Evolutionary conservation across 176 grass and related monocot genomes (phyloP), one percentile per base, ranked within the genome.

Genomic region (Carex parvula): DNA sequence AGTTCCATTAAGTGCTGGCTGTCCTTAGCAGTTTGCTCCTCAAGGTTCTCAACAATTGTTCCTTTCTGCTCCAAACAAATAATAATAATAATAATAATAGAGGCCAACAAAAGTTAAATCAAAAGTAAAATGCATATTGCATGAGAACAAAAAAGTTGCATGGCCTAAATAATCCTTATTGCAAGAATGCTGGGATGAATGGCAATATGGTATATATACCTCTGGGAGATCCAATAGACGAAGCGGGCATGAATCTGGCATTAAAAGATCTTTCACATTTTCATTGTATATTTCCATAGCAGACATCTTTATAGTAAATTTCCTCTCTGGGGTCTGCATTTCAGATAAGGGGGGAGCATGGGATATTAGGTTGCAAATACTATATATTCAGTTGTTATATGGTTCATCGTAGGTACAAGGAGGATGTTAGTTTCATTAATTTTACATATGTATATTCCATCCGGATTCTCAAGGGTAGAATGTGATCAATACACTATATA

Each of bases 231-330:
- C 96, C 82, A 99, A 88, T 86, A 99, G 79, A 15, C 96, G 91
- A 85, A 99, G 96, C 44, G 88, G 80, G 15, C 86, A 88, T 90
- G 93, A 94, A 55, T 95, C 91, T 90, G 93, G 93, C 84, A 83
- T 88, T 79, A 95, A 86, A 79, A 99, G 96, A 87, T 99, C 96
- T 91, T 89, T 95, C 46, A 99, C 93, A 72, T 89, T 84, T 86
- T 99, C 96, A 87, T 99, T 99, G 81, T 99, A 99, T 85, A 99
- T 99, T 87, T 91, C 89, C 86, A 91, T 88, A 79, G 89, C 89
- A 66, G 89, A 88, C 46, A 91, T 91, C 79, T 83, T 91, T 41
- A 91, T 85, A 29, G 80, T 71, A 74, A 88, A 91, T 64, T 92
- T 86, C 55, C 96, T 95, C 67, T 95, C 91, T 37, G 91, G 89